Evolutionary conservation across 768 basidiomycete species (phyloP).

Genomic region (Infundibulicybe gibba): DNA sequence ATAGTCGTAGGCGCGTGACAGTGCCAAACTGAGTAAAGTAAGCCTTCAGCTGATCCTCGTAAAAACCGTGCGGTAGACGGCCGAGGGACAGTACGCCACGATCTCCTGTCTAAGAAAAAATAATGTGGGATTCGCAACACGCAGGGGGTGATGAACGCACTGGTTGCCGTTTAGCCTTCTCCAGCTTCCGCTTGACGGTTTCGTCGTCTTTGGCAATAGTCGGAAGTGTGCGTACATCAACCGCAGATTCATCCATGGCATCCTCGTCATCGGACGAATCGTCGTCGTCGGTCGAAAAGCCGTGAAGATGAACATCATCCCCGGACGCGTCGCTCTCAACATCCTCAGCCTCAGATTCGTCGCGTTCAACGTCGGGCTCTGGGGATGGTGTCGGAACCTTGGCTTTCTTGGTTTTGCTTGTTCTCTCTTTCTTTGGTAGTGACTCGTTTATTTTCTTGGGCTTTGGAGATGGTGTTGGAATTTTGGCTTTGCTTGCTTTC

Average conservation of each 20-base stretch:
- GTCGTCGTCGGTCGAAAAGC: conserved; percentile 77
- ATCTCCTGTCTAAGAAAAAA: conserved; percentile 40
- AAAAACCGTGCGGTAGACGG: conserved; percentile 95
- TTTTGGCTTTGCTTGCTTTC: no score
- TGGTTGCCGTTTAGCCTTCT: conserved; percentile 59
- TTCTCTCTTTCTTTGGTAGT: neutral
- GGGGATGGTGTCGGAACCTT: conserved; percentile 15
- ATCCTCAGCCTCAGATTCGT: conserved; percentile 10
- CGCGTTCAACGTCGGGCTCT: conserved; percentile 15
- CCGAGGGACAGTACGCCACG: conserved; percentile 87
- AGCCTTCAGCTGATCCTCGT: conserved; percentile 87
- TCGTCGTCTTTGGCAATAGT: conserved; percentile 88
- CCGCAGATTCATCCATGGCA: conserved; percentile 42
- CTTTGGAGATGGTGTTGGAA: no score
- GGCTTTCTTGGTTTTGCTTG: conserved; percentile 21
- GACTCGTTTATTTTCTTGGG: no score
- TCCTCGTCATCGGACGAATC: conserved; percentile 75
- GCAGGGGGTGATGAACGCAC: conserved; percentile 37
- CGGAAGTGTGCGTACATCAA: conserved; percentile 75
- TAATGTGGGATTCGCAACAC: neutral
- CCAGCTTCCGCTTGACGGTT: conserved; percentile 62
- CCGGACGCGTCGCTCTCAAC: conserved; percentile 14
- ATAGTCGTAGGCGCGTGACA: conserved; percentile 83
- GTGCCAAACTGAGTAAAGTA: conserved; percentile 96
- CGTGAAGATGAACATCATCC: conserved; percentile 51